A percentile compares a stretch with the other conserved stretches of the same genome.
Conservation (phyloP, 2,329 filamentous ascomycete genomes). For the Colletotrichum truncatum region DNA sequence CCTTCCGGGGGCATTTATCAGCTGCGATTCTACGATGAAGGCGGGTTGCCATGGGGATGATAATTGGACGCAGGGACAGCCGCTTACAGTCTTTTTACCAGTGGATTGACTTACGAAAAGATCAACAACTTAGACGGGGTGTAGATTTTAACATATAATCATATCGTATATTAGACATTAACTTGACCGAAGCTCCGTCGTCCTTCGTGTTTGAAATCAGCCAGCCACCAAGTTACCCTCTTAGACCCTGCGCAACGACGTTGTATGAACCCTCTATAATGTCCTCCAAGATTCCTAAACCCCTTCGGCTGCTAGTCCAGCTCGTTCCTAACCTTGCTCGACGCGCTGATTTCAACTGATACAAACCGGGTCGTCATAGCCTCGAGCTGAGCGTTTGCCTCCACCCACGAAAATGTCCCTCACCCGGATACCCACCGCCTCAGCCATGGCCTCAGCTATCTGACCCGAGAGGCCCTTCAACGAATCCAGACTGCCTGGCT, state of each 20-base stretch:
- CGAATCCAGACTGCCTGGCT: no score
- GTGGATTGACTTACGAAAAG: no score
- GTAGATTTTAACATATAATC: no score
- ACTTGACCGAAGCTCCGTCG: no score
- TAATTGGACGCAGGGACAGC: no score
- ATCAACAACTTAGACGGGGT: no score
- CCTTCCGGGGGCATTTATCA: no score
- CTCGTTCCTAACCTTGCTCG: constrained; percentile 46
- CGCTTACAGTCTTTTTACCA: no score
- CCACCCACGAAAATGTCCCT: constrained; percentile 35
- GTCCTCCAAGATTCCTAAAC: constrained; percentile 46
- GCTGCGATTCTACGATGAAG: no score
- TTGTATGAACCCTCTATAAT: constrained; percentile 37
- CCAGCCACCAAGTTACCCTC: constrained; percentile 3
- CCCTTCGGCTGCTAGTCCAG: constrained; percentile 49
- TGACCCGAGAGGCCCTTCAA: constrained; percentile 38
- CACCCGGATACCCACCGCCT: constrained; percentile 34
- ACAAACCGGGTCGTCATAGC: constrained; percentile 45
- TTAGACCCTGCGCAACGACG: constrained; percentile 27
- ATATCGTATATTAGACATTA: no score
- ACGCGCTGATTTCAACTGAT: constrained; percentile 41
- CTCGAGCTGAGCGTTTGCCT: constrained; percentile 35
- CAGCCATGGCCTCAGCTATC: constrained; percentile 36
- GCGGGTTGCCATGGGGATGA: no score
- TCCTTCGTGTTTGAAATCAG: no score